These are phyloP conservation scores for Pugionium cornutum DNA, from an alignment of 345 rosid genomes.

Conservation along the genomic window DNA sequence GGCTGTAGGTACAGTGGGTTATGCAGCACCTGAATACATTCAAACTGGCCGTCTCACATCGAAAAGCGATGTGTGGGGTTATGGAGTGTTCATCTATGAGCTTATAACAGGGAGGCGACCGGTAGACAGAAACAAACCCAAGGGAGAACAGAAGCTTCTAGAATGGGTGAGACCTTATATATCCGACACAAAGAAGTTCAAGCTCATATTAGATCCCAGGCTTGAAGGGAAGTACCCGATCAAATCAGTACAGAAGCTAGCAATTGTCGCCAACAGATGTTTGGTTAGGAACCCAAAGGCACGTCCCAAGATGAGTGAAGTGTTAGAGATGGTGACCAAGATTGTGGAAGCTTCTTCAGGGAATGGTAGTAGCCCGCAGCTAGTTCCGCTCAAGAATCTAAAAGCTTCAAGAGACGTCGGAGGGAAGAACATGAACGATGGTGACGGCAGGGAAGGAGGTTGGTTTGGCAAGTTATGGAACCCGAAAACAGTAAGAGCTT, in stretches of 20 bases:
- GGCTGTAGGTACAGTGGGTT: constrained; percentile 95
- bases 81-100: constrained; percentile 88
- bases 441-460: constrained; percentile 43
- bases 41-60: constrained; percentile 84
- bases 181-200: constrained; percentile 54
- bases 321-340: constrained; percentile 61
- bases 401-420: constrained; percentile 27
- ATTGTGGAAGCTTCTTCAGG: constrained; percentile 45
- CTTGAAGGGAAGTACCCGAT: constrained; percentile 53
- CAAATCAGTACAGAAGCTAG: constrained; percentile 59
- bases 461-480: constrained; percentile 49
- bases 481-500: constrained; percentile 48
- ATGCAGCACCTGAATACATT: constrained; percentile 88
- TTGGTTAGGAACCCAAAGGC: constrained; percentile 62
- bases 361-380: constrained; percentile 37
- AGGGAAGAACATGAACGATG: constrained; percentile 40
- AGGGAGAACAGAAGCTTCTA: constrained; percentile 77
- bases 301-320: constrained; percentile 95
- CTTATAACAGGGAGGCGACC: constrained; percentile 92
- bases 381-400: constrained; percentile 44
- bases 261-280: constrained; percentile 70
- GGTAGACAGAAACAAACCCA: constrained; percentile 71
- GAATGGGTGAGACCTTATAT: constrained; percentile 85
- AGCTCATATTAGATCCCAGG: constrained; percentile 65
- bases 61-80: constrained; percentile 90